Conservation (phyloP, 2,329 filamentous ascomycete species). For the Rhynchosporium graminicola region DNA sequence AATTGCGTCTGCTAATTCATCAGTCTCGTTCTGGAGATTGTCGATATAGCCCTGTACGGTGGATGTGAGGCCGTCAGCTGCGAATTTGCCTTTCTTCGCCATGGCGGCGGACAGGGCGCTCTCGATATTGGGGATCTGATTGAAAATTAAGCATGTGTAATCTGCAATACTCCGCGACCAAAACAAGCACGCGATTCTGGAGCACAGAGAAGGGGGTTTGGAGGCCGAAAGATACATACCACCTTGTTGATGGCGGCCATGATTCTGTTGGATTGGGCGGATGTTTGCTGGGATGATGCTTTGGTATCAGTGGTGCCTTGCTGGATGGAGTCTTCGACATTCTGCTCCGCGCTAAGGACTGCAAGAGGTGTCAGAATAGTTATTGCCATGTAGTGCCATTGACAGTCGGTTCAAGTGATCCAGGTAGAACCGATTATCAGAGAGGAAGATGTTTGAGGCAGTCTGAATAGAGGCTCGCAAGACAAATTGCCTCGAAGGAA, state of each 20-base stretch:
- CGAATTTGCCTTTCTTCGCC: conserved; percentile 26
- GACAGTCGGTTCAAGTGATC: neutral
- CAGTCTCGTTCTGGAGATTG: conserved; percentile 19
- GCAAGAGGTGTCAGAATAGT: neutral
- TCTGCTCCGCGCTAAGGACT: conserved; percentile 16
- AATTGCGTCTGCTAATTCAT: conserved; percentile 23
- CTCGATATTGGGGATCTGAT: conserved; percentile 16
- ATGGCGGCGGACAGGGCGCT: conserved; percentile 16
- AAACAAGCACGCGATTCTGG: no score
- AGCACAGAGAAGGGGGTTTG: no score
- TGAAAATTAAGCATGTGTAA: no score
- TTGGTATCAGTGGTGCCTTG: conserved; percentile 18
- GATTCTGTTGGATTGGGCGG: conserved; percentile 19
- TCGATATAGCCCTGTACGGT: conserved; percentile 18
- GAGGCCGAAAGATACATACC: no score
- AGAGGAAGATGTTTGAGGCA: neutral
- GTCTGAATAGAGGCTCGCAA: neutral
- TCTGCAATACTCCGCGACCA: no score
- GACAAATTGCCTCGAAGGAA: neutral
- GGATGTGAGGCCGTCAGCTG: conserved; percentile 9
- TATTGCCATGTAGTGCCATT: neutral
- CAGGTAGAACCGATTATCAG: neutral
- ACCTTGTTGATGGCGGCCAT: conserved; percentile 15
- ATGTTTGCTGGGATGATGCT: conserved; percentile 21
- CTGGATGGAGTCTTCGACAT: conserved; percentile 21